Evolutionary conservation across 352 stramenopile genomes (phyloP).

Genomic region (Phytophthora tubulina): DNA sequence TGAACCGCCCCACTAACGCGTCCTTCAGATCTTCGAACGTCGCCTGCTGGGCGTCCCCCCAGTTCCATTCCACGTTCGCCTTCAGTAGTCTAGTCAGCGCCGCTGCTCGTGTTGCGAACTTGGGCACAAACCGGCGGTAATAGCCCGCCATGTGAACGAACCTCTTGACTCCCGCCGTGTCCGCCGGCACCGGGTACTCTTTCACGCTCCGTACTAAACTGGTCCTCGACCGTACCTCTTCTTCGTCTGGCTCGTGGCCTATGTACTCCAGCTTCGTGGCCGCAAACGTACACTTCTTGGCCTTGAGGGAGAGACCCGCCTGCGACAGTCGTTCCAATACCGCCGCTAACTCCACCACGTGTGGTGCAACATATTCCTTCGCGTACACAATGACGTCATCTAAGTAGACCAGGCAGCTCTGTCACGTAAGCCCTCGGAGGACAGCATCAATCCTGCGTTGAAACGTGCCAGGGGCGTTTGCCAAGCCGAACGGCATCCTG

Average conservation of each 20-base stretch:
- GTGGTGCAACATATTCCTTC: constrained; percentile 15
- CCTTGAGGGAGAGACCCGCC: too few species aligned
- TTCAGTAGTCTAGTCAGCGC: constrained; percentile 37
- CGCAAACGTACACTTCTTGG: too few species aligned
- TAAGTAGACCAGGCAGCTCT: constrained; percentile 43
- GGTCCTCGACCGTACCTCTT: constrained; percentile 20
- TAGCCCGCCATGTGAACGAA: constrained; percentile 42
- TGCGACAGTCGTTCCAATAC: too few species aligned
- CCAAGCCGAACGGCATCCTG: constrained; percentile 37
- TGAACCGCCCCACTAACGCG: neutral
- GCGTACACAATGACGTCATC: constrained; percentile 43
- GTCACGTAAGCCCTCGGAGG: constrained; percentile 32
- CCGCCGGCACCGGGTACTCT: constrained; percentile 16
- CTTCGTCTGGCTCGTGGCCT: constrained; percentile 22
- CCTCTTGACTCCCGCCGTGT: constrained; percentile 12
- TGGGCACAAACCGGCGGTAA: constrained; percentile 36
- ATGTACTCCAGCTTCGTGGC: too few species aligned
- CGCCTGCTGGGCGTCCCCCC: too few species aligned
- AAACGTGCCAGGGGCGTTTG: constrained; percentile 39
- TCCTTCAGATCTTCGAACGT: too few species aligned
- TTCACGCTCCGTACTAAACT: constrained; percentile 17
- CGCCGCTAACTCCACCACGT: too few species aligned
- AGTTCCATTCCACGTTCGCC: too few species aligned
- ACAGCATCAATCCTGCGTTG: too few species aligned
- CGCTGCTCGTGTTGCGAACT: constrained; percentile 23